Evolutionary conservation across 345 rosid species (phyloP).

Genomic region (Murraya koenigii): DNA sequence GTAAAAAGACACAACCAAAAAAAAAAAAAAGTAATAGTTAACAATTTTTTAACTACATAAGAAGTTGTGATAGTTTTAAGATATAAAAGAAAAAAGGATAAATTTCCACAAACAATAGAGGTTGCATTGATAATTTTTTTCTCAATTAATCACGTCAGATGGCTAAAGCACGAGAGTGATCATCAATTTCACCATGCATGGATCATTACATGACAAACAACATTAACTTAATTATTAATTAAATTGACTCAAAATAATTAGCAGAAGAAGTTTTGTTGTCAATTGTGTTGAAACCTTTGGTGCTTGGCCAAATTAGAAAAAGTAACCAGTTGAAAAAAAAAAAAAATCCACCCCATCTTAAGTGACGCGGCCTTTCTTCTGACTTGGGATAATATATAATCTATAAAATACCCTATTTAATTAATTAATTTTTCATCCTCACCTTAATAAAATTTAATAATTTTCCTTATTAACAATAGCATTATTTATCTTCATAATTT

Average conservation of each 20-base stretch:
- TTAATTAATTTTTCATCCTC: no score
- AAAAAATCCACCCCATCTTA: not conserved
- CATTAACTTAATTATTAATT: not conserved
- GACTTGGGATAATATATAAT: not conserved
- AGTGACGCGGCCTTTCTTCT: not conserved
- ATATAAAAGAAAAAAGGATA: no score
- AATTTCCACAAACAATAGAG: no score
- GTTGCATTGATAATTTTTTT: no score
- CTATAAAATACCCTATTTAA: no score
- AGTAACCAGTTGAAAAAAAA: not conserved
- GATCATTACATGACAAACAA: not conserved
- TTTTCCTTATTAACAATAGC: no score
- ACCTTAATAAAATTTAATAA: no score
- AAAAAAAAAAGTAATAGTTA: no score
- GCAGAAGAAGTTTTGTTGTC: not conserved
- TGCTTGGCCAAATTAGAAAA: not conserved
- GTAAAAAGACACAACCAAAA: no score
- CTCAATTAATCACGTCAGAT: not conserved
- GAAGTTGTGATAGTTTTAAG: no score
- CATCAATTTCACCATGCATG: not conserved
- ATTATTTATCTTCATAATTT: no score
- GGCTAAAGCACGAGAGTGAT: not conserved
- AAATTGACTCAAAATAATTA: not conserved
- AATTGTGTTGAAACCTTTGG: not conserved
- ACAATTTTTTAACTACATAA: no score